A percentile compares a stretch with the other conserved stretches of the same genome.
Conservation (phyloP, 805 yeast genomes). For the Hanseniaspora clermontiae region DNA sequence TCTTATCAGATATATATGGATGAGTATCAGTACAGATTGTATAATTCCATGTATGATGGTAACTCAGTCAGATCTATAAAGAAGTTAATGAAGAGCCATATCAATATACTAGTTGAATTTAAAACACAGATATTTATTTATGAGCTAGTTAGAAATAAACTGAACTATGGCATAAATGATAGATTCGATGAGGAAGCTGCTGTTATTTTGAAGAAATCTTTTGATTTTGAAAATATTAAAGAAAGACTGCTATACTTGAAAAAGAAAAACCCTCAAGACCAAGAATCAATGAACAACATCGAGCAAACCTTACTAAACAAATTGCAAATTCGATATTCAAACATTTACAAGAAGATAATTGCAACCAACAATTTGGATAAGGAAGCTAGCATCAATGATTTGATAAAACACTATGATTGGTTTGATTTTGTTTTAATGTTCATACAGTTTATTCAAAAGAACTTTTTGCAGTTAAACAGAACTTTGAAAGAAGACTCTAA, state of each 20-base stretch:
- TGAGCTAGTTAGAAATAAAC: constrained; percentile 44
- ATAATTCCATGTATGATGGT: constrained; percentile 10
- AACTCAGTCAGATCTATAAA: constrained; percentile 22
- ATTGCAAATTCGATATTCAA: constrained; percentile 48
- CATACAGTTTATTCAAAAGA: constrained; percentile 40
- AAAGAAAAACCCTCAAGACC: constrained; percentile 14
- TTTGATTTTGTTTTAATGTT: constrained; percentile 65
- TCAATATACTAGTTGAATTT: constrained; percentile 65
- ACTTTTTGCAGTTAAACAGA: constrained; percentile 3
- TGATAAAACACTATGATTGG: constrained; percentile 76
- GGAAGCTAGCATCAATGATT: constrained; percentile 35
- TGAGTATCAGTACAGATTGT: constrained; percentile 7
- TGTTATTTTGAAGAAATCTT: constrained; percentile 43
- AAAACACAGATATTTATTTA: constrained; percentile 93
- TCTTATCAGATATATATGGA: constrained; percentile 4
- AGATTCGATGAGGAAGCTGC: constrained; percentile 17
- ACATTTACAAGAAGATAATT: constrained; percentile 3
- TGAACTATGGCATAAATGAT: constrained; percentile 3
- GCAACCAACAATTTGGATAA: constrained; percentile 40
- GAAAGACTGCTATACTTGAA: constrained; percentile 10
- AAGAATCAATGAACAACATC: background rate
- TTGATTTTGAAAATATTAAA: constrained; percentile 26
- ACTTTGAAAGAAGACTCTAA: background rate
- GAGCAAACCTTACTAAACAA: constrained; percentile 39
- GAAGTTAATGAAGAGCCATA: constrained; percentile 66